These are phyloP conservation scores for Penicillium digitatum DNA, from an alignment of 2,329 filamentous ascomycete species.

Conservation along the genomic window DNA sequence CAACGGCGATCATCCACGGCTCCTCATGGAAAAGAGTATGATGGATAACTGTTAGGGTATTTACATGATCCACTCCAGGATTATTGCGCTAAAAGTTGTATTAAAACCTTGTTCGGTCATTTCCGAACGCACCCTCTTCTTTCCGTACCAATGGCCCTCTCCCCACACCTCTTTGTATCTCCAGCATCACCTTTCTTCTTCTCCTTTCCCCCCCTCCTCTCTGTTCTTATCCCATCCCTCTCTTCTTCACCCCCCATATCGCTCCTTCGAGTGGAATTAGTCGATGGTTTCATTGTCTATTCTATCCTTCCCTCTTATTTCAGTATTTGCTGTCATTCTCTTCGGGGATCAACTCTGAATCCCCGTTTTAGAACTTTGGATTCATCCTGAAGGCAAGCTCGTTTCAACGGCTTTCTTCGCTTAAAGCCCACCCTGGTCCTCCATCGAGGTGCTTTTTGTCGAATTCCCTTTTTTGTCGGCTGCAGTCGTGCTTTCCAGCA, in stretches of 20 bases:
- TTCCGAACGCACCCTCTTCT: conserved; percentile 5
- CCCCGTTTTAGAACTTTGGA: conserved; percentile 10
- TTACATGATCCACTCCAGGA: not conserved
- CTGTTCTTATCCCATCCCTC: conserved; percentile 21
- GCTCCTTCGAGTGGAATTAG: conserved; percentile 42
- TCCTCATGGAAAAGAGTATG: conserved; percentile 8
- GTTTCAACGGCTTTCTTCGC: conserved; percentile 8
- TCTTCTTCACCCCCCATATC: conserved; percentile 39
- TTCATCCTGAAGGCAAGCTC: conserved; percentile 14
- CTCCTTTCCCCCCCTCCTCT: conserved; percentile 20
- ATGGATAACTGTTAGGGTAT: conserved; percentile 5
- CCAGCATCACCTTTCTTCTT: conserved; percentile 25
- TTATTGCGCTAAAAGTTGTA: not conserved
- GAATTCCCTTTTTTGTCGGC: conserved; percentile 8
- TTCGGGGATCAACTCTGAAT: conserved; percentile 21
- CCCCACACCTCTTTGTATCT: conserved; percentile 28
- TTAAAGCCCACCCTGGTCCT: conserved; percentile 7
- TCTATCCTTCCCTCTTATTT: conserved; percentile 27
- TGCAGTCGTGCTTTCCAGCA: conserved; percentile 10
- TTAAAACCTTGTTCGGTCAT: conserved; percentile 6
- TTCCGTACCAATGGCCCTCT: conserved; percentile 6
- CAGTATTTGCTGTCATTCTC: conserved; percentile 28
- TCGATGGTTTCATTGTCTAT: conserved; percentile 33
- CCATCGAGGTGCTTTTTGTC: conserved; percentile 10
- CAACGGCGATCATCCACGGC: conserved; percentile 24